phyloP scores from a whole-genome alignment of 1,284 basidiomycete species.

The Fomitopsis betulina region DNA sequence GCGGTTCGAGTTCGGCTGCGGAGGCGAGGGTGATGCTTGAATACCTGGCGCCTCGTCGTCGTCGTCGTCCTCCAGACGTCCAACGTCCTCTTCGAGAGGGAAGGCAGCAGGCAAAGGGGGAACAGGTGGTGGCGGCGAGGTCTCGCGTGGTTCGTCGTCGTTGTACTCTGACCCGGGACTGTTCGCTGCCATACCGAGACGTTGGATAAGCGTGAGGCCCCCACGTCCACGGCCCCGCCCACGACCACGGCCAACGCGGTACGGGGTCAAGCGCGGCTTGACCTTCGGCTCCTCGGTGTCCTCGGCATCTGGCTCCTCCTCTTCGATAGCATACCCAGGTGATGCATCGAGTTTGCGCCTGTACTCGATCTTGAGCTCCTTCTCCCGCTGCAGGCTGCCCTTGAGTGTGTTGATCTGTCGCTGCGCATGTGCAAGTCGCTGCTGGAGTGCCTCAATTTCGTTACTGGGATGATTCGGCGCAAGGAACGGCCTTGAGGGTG shows the following conservation, averaged over 20 bases:
- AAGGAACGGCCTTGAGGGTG: constrained; percentile 55
- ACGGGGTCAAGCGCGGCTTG: constrained; percentile 32
- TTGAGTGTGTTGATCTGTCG: constrained; percentile 78
- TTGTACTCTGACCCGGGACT: constrained; percentile 51
- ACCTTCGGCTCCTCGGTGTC: constrained; percentile 32
- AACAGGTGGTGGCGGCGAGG: constrained; percentile 43
- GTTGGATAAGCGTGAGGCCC: constrained; percentile 54
- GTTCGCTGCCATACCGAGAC: constrained; percentile 53
- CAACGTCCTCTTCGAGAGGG: constrained; percentile 32
- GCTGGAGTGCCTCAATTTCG: constrained; percentile 76
- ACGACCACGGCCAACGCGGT: constrained; percentile 32
- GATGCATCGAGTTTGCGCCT: constrained; percentile 45
- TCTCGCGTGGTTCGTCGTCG: constrained; percentile 40
- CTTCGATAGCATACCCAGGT: constrained; percentile 33
- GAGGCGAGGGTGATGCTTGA: constrained; percentile 38
- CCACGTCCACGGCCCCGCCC: constrained; percentile 41
- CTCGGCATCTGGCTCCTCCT: constrained; percentile 47
- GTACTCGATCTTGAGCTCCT: constrained; percentile 68
- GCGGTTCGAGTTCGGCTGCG: constrained; percentile 40
- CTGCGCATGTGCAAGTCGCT: constrained; percentile 78
- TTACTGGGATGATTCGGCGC: constrained; percentile 70
- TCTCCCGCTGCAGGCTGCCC: constrained; percentile 73
- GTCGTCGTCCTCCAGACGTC: constrained; percentile 35
- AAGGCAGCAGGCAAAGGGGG: constrained; percentile 43
- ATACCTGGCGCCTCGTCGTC: constrained; percentile 33